These are phyloP conservation scores for Ogataea nitratoaversa DNA, from an alignment of 805 yeast genomes.

Conservation along the genomic window DNA sequence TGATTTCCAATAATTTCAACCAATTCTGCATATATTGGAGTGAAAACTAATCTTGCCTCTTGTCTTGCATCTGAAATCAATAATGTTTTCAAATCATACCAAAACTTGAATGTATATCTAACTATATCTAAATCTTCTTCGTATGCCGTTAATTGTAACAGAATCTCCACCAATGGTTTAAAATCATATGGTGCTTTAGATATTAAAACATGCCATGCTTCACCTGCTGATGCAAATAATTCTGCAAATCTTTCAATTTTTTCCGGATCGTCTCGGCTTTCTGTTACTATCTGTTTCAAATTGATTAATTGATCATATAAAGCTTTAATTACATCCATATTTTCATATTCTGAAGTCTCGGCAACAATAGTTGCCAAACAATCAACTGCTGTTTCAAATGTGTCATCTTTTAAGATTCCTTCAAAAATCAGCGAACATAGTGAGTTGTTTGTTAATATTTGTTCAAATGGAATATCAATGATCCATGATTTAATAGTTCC, in stretches of 20 bases:
- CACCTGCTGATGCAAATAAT: conserved; percentile 88
- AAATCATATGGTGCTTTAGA: conserved; percentile 68
- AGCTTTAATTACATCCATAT: conserved; percentile 49
- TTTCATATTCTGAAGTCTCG: conserved; percentile 77
- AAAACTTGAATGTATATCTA: conserved; percentile 85
- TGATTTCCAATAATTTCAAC: conserved; percentile 61
- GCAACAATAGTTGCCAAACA: conserved; percentile 76
- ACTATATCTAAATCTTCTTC: conserved; percentile 86
- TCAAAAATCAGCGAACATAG: conserved; percentile 66
- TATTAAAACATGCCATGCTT: conserved; percentile 87
- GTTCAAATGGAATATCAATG: conserved; percentile 72
- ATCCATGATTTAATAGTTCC: conserved; percentile 90
- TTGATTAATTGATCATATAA: conserved; percentile 66
- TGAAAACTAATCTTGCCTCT: conserved; percentile 45
- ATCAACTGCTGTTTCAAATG: conserved; percentile 82
- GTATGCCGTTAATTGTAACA: conserved; percentile 65
- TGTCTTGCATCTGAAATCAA: conserved; percentile 56
- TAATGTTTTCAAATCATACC: conserved; percentile 79
- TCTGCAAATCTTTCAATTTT: conserved; percentile 66
- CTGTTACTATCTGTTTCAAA: conserved; percentile 49
- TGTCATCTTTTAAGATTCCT: conserved; percentile 51
- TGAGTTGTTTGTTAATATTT: conserved; percentile 59
- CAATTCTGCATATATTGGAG: conserved; percentile 54
- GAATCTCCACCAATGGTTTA: conserved; percentile 66
- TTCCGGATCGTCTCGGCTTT: conserved; percentile 55